A percentile compares a stretch with the other conserved stretches of the same genome.
These are phyloP conservation scores for Thraustochytrium sp. DNA, from an alignment of 352 stramenopile genomes.

Conservation along the genomic window DNA sequence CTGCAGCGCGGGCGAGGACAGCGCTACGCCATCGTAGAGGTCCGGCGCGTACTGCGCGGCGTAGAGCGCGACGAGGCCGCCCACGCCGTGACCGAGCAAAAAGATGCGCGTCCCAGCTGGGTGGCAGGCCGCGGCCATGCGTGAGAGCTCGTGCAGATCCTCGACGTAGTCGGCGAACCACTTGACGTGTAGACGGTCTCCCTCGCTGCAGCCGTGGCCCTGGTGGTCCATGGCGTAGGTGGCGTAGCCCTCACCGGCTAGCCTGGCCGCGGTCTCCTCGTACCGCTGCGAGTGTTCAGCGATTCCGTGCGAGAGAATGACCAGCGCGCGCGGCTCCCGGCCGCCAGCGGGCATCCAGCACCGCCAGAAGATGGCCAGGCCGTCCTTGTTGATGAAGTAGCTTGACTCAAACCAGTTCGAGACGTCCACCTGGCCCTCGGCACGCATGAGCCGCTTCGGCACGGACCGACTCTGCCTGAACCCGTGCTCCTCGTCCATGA, in stretches of 20 bases:
- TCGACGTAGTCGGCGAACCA: constrained; percentile 43
- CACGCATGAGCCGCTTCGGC: neutral
- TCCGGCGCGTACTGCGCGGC: neutral
- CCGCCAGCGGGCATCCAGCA: neutral
- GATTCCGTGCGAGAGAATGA: constrained; percentile 48
- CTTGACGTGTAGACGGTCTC: constrained; percentile 46
- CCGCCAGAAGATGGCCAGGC: constrained; percentile 10
- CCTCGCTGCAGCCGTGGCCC: constrained; percentile 47
- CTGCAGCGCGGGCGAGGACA: constrained; percentile 34
- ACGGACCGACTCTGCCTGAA: neutral
- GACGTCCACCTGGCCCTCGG: neutral
- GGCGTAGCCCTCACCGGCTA: constrained; percentile 23
- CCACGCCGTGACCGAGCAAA: constrained; percentile 46
- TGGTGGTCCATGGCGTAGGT: constrained; percentile 49
- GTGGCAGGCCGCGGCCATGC: neutral
- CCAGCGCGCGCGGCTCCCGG: neutral
- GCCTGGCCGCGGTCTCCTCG: neutral
- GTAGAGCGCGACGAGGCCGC: constrained; percentile 45
- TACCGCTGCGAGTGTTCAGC: constrained; percentile 45
- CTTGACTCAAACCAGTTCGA: constrained; percentile 6
- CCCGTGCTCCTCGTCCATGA: neutral
- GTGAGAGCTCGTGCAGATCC: constrained; percentile 32
- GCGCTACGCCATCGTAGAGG: constrained; percentile 20
- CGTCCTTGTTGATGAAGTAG: constrained; percentile 22
- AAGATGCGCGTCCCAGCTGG: neutral